These are phyloP conservation scores for Amanita jacksonii DNA, from an alignment of 768 basidiomycete species.

Conservation along the genomic window DNA sequence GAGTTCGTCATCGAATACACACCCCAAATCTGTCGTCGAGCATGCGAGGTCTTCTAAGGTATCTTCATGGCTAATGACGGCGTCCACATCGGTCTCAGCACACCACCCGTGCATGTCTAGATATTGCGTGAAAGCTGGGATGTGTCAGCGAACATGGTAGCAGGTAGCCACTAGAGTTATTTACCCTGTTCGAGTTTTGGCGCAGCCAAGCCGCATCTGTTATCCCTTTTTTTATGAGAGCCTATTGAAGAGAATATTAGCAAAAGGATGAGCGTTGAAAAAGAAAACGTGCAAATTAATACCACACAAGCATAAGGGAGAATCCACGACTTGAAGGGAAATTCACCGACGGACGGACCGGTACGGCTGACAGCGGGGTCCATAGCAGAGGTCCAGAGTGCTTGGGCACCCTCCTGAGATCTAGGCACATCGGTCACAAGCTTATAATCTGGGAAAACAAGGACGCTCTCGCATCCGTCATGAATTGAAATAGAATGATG, in stretches of 20 bases:
- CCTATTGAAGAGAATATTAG: slow-evolving; percentile 35
- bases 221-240: slow-evolving; percentile 90
- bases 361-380: slow-evolving; percentile 46
- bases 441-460: slow-evolving; percentile 91
- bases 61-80: slow-evolving; percentile 35
- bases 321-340: slow-evolving; percentile 57
- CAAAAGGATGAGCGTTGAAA: slow-evolving; percentile 7
- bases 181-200: slow-evolving; percentile 71
- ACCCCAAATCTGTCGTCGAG: slow-evolving; percentile 43
- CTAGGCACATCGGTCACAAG: slow-evolving; percentile 66
- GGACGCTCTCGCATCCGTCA: slow-evolving; percentile 59
- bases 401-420: slow-evolving; percentile 53
- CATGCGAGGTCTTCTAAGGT: slow-evolving; percentile 54
- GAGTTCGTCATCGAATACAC: slow-evolving; percentile 40
- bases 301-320: slow-evolving; percentile 89
- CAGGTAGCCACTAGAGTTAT: slow-evolving; percentile 13
- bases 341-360: slow-evolving; percentile 33
- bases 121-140: slow-evolving; percentile 49
- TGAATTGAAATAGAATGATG: slow-evolving; percentile 64
- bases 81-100: slow-evolving; percentile 65
- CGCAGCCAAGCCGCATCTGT: slow-evolving; percentile 82
- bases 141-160: slow-evolving; percentile 9
- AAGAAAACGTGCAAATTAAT: slow-evolving; percentile 63
- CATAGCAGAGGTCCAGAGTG: slow-evolving; percentile 56
- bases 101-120: slow-evolving; percentile 66